Conservation (phyloP, 1,284 basidiomycete species). For the Ganoderma lucidum region DNA sequence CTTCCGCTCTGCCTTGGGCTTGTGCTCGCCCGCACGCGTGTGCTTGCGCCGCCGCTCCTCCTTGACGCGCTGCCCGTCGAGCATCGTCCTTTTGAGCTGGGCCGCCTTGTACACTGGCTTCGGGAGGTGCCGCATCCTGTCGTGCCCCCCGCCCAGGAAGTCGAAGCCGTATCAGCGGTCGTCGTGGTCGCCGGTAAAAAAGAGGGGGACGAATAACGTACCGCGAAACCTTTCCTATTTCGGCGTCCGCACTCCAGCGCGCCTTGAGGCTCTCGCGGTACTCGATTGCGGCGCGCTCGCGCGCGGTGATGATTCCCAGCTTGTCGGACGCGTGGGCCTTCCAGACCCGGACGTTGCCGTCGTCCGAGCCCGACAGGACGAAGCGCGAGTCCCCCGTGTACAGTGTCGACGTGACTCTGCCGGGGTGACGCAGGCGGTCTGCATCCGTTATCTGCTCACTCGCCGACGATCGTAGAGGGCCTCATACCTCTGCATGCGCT, state of each 20-base stretch:
- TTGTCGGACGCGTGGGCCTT: slow-evolving; percentile 95
- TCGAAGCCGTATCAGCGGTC: background rate
- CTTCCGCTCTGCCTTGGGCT: slow-evolving; percentile 93
- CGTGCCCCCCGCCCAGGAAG: slow-evolving; percentile 2
- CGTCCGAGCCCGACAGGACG: slow-evolving; percentile 94
- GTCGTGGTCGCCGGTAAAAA: background rate
- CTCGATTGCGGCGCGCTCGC: slow-evolving; percentile 92
- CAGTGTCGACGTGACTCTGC: slow-evolving; percentile 73
- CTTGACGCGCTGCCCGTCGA: slow-evolving; percentile 90
- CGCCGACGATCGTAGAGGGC: background rate
- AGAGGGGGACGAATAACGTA: slow-evolving; percentile 45
- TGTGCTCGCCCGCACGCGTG: slow-evolving; percentile 83
- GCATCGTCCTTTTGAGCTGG: slow-evolving; percentile 92
- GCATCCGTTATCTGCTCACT: background rate
- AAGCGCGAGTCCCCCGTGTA: slow-evolving; percentile 95
- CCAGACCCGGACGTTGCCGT: slow-evolving; percentile 98
- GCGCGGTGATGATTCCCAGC: slow-evolving; percentile 90
- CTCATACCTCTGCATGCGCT: slow-evolving; percentile 94
- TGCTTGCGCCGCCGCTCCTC: slow-evolving; percentile 94
- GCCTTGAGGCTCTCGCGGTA: slow-evolving; percentile 91
- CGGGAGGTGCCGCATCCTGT: slow-evolving; percentile 86
- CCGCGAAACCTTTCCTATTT: slow-evolving; percentile 87
- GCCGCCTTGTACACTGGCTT: slow-evolving; percentile 90
- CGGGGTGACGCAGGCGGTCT: background rate
- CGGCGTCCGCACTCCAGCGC: slow-evolving; percentile 87